phyloP scores from a whole-genome alignment of 805 yeast genomes.

The Ogataea siamensis region DNA sequence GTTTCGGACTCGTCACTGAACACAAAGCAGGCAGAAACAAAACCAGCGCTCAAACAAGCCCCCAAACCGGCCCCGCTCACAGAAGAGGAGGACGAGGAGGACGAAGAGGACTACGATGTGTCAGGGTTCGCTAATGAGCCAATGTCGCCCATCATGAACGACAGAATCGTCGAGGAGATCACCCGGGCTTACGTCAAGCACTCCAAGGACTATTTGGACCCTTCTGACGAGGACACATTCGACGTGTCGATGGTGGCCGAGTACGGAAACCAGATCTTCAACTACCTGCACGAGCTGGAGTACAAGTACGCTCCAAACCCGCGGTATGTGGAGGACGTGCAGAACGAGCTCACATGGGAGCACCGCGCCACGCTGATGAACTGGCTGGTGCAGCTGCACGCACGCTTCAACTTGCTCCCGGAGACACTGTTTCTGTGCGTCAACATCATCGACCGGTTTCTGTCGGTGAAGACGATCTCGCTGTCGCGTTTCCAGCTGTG shows the following conservation, averaged over 20 bases:
- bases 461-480: constrained; percentile 69
- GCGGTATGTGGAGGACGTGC: constrained; percentile 70
- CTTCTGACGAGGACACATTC: constrained; percentile 76
- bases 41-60: neutral
- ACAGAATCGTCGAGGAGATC: constrained; percentile 48
- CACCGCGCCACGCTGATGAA: constrained; percentile 82
- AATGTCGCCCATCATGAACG: constrained; percentile 56
- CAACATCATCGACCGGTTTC: constrained; percentile 81
- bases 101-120: constrained; percentile 36
- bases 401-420: constrained; percentile 75
- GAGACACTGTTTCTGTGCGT: constrained; percentile 83
- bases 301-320: constrained; percentile 65
- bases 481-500: constrained; percentile 86
- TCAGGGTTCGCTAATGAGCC: constrained; percentile 38
- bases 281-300: constrained; percentile 72
- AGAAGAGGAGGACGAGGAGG: constrained; percentile 23
- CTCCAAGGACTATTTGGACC: constrained; percentile 55
- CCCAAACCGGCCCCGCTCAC: neutral
- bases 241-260: constrained; percentile 92
- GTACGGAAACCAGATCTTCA: constrained; percentile 84
- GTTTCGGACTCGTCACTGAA: constrained; percentile 29
- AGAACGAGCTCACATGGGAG: constrained; percentile 70
- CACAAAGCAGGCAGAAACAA: constrained; percentile 12
- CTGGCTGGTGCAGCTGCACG: constrained; percentile 88
- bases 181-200: constrained; percentile 49